Evolutionary conservation across 306 rosid species (phyloP).

Genomic region (Astragalus membranaceus): DNA sequence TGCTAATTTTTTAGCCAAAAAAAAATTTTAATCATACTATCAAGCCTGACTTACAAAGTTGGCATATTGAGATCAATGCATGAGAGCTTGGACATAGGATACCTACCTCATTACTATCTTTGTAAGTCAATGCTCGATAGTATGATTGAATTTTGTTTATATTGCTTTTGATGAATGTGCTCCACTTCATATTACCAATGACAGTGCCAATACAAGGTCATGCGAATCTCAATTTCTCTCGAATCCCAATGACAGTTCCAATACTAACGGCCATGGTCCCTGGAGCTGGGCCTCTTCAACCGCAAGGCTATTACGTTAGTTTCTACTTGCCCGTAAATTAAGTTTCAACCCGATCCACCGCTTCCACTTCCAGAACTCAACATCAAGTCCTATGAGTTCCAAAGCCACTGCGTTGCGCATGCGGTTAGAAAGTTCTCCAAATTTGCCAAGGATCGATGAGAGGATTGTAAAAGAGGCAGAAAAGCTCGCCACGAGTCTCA

Average conservation of each 20-base stretch:
- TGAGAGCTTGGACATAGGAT: too few relatives aligned
- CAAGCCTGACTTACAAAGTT: too few relatives aligned
- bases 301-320: constrained; percentile 54
- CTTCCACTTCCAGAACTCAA: constrained; percentile 63
- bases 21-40: too few relatives aligned
- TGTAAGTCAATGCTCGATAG: too few relatives aligned
- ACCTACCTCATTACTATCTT: too few relatives aligned
- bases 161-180: too few relatives aligned
- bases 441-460: constrained; percentile 52
- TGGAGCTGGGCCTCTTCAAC: constrained; percentile 53
- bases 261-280: constrained; percentile 62
- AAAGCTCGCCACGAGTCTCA: constrained; percentile 58
- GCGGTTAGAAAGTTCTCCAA: constrained; percentile 68
- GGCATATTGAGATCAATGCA: too few relatives aligned
- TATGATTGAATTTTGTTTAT: too few relatives aligned
- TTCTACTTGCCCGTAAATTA: constrained; percentile 59
- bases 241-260: constrained; percentile 65
- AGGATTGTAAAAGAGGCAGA: constrained; percentile 62
- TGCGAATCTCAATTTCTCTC: constrained; percentile 76
- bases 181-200: too few relatives aligned
- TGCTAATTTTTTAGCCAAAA: too few relatives aligned
- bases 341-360: constrained; percentile 64
- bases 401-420: constrained; percentile 47
- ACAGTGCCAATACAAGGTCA: too few relatives aligned
- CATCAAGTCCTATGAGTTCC: constrained; percentile 36